Base-by-base conservation (phyloP, 345 rosid genomes). In the Microcos paniculata region DNA sequence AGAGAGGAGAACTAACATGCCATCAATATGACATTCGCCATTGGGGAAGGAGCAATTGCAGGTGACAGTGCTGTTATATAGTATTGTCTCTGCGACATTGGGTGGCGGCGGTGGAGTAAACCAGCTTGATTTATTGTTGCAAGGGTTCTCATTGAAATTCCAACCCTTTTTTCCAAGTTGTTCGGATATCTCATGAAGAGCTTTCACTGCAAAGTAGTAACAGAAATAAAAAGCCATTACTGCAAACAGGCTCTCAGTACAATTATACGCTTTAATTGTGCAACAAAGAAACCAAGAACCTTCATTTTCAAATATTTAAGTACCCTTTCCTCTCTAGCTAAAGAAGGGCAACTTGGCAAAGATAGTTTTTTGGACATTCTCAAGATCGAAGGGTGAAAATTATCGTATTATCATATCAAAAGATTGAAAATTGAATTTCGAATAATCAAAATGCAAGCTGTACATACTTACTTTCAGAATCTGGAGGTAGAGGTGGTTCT, bases 101-200 rank as follows among this genome's bases (percentile, higher is more conserved):
- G n/a, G 51, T 1, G 43, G 10, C 8, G 38, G 72, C 11, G 74
- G 12, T 31, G 48, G 30, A 6, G 74, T 56, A 31, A 19, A 52
- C 94, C 91, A 88, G 6, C 87, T 85, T 8, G 75, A 64, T 43
- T 59, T 5, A 8, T 49, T 40, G 75, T 82, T 79, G 78, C 77
- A 76, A 23, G 82, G 82, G 63, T 91, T 71, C 62, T n/a, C n/a
- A n/a, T n/a, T n/a, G n/a, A n/a, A n/a, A n/a, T n/a, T n/a, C n/a
- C n/a, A n/a, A n/a, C n/a, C 48, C 24, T 31, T 71, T 8, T 52
- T 31, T 4, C 74, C 74, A 15, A 71, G 30, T 51, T 71, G 48
- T 12, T 31, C 57, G 1, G 31, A 48, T 30, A 71, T 53, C 57
- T 71, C 74, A 43, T 3, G 38, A 31, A 71, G 62, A 71, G 74